Base-by-base conservation (phyloP, 345 rosid genomes). In the Sonneratia alba region DNA sequence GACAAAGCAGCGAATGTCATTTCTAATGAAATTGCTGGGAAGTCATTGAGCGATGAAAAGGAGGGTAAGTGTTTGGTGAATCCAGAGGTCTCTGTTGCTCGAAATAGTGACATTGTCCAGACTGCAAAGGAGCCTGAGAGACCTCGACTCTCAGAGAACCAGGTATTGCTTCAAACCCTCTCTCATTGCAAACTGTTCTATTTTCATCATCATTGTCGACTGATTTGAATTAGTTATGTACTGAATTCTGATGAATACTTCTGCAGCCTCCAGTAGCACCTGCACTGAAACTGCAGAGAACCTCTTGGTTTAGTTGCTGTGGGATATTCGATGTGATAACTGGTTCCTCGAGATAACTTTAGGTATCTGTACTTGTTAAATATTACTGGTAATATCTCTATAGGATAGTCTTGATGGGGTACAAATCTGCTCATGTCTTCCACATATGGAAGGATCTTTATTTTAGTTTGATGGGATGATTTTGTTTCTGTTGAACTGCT, bases 231-330 rank as follows among this genome's bases (percentile, higher is more conserved):
- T 32, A 36, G 36, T 27, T 15, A 27, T 11, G 19, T 49, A 49
- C 11, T 36, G 45, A 71, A 43, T 74, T 75, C 45, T 62, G 47
- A 63, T 72, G 74, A 77, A 49, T 34, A 11, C 15, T 61, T 24
- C 34, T 74, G 76, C 88, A 91, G 98, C 85, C 85, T 74, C 77
- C 74, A 21, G 67, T 81, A 71, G 73, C 74, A 67, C 43, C 83
- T 48, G 79, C 83, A 69, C 87, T 86, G 71, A 87, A 76, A 59
- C 66, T 76, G 37, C 78, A 83, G 79, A 88, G 87, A 79, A 85
- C 89, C 43, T 88, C 87, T 16, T 85, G 86, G 85, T 73, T 87
- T 57, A 81, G 83, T 82, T 94, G 97, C 73, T 94, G 98, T 37
- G 98, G 98, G 76, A 79, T 94, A 85, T 83, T 91, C 78, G 96